These are phyloP conservation scores for Zopfia rhizophila DNA, from an alignment of 2,329 filamentous ascomycete genomes.

Conservation along the genomic window DNA sequence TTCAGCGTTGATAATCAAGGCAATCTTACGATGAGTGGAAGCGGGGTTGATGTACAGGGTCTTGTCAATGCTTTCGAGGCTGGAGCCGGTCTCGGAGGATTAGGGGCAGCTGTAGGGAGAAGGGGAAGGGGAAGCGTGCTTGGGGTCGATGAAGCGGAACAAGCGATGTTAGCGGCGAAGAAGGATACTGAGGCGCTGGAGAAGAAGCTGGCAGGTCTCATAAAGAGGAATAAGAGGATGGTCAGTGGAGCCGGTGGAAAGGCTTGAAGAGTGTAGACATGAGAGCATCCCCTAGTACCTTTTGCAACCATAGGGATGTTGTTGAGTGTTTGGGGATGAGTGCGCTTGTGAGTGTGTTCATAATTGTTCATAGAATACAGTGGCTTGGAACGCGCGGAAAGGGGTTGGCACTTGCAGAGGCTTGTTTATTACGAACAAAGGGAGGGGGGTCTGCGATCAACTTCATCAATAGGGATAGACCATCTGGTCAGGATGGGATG, in stretches of 20 bases:
- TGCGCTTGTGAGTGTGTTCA: too few species aligned
- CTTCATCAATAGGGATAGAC: too few species aligned
- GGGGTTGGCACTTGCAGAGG: too few species aligned
- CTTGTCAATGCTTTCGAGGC: slow-evolving; percentile 37
- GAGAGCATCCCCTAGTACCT: too few species aligned
- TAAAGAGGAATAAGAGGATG: slow-evolving; percentile 51
- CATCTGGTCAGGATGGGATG: too few species aligned
- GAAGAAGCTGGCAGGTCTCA: slow-evolving; percentile 46
- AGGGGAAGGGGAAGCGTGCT: slow-evolving; percentile 40
- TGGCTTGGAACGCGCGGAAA: too few species aligned
- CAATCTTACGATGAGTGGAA: slow-evolving; percentile 26
- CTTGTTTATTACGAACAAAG: too few species aligned
- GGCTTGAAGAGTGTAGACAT: not conserved
- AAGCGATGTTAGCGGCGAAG: slow-evolving; percentile 45
- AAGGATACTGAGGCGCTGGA: slow-evolving; percentile 50
- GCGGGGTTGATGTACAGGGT: slow-evolving; percentile 26
- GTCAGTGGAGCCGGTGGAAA: slow-evolving; percentile 11
- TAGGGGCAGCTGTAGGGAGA: slow-evolving; percentile 8
- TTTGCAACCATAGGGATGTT: too few species aligned
- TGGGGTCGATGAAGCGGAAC: slow-evolving; percentile 48
- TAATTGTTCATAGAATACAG: too few species aligned
- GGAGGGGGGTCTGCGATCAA: too few species aligned
- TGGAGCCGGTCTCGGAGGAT: slow-evolving; percentile 24
- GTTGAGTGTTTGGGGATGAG: too few species aligned
- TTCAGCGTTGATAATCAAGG: slow-evolving; percentile 35